Base-by-base conservation (phyloP, 768 basidiomycete species). In the Hemileccinum rubropunctum region DNA sequence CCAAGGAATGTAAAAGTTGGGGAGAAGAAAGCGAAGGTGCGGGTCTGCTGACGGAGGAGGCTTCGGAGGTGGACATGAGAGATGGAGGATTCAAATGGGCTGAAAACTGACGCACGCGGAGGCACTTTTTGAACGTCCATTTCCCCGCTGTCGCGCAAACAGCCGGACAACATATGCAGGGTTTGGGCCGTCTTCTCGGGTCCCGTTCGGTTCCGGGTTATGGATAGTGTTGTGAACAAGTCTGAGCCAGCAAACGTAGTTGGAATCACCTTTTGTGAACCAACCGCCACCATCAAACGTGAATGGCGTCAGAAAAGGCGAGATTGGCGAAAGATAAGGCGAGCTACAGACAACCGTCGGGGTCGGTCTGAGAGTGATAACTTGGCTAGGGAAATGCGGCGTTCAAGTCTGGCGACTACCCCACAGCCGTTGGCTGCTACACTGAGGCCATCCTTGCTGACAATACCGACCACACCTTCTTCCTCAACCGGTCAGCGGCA, bases 401-500 rank as follows among this genome's bases (percentile, higher is more conserved):
- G 0, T 97, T 95, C 78, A 91, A 91, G 65, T 71, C 77, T 2
- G 88, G 81, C 3, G 81, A 94, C 64, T 95, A 80, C 66, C 80
- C 83, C 1, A 73, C 76, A 26, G 91, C 93, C 0, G 78, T 98
- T 44, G 92, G 91, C 0, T 85, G 91, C 64, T 98, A 97, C 70
- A 87, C 89, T 28, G 71, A 81, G 1, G 94, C 95, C 4, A 82
- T 88, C 39, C 66, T 91, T 17, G 79, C 84, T 2, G 86, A 95
- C 67, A 65, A 72, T 11, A 72, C 64, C 0, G 90, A 95, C 59
- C 73, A 80, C n/a, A 87, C 90, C 0, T 88, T 85, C 55, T 83
- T 86, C 30, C 75, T 95, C 30, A 98, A 98, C 64, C 82, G 95
- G 38, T 90, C 92, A 3, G 88, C 91, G 32, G 91, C 92, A 23